Conservation (phyloP, 495 filamentous ascomycete genomes). For the Penicillium fimorum region DNA sequence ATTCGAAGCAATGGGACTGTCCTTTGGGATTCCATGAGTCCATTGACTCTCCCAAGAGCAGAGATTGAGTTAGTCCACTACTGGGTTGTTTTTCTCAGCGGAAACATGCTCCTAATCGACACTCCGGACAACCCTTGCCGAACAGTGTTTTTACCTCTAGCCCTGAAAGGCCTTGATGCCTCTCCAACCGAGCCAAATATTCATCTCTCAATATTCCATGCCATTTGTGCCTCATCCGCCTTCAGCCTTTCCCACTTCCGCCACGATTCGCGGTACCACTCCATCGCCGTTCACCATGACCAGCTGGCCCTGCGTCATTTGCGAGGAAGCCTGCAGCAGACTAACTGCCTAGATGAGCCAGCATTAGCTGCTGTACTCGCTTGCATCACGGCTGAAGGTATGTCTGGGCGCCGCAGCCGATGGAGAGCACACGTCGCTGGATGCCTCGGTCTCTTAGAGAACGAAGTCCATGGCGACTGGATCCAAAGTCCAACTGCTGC, state of each 20-base stretch:
- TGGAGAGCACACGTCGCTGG: conserved; percentile 30
- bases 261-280: conserved; percentile 23
- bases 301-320: conserved; percentile 26
- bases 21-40: conserved; percentile 4
- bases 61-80: conserved; percentile 29
- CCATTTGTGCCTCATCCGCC: conserved; percentile 34
- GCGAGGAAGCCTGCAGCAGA: conserved; percentile 19
- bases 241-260: conserved; percentile 29
- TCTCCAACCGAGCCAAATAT: conserved; percentile 19
- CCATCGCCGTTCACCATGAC: conserved; percentile 27
- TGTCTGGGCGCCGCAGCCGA: conserved; percentile 28
- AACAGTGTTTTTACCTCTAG: conserved; percentile 28
- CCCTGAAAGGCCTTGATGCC: conserved; percentile 23
- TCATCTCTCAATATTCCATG: conserved; percentile 29
- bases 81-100: conserved; percentile 29
- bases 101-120: conserved; percentile 29
- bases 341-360: conserved; percentile 21
- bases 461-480: conserved; percentile 24
- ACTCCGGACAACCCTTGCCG: conserved; percentile 27
- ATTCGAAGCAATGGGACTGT: not conserved
- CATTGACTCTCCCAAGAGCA: conserved; percentile 15
- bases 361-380: conserved; percentile 23
- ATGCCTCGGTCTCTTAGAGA: conserved; percentile 26
- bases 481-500: conserved; percentile 18
- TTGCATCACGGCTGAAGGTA: conserved; percentile 29